Conservation (phyloP, 768 basidiomycete species). For the Glaciozyma antarctica region DNA sequence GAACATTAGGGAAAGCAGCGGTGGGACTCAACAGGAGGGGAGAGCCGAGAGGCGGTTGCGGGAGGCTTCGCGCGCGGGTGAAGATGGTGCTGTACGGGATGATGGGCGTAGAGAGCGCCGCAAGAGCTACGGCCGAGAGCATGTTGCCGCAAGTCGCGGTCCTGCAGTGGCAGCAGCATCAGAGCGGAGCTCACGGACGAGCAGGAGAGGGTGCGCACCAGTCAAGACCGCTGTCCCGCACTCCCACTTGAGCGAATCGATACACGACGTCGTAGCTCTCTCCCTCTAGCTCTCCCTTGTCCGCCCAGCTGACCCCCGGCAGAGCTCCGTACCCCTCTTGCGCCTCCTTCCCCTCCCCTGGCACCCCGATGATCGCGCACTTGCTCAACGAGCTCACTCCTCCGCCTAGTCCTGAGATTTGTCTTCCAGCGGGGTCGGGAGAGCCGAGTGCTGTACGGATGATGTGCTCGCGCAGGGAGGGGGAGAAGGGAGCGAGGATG, state of each 20-base stretch:
- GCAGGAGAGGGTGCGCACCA: constrained; percentile 10
- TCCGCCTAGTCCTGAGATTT: background rate
- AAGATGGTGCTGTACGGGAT: constrained; percentile 27
- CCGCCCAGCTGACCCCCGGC: constrained; percentile 26
- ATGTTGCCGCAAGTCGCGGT: constrained; percentile 29
- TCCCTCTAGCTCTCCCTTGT: constrained; percentile 4
- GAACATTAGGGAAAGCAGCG: too few species aligned
- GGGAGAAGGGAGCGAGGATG: constrained; percentile 12
- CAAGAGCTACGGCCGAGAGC: constrained; percentile 16
- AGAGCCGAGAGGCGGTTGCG: background rate
- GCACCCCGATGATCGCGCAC: constrained; percentile 13
- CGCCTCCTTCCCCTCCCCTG: constrained; percentile 12
- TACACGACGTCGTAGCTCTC: constrained; percentile 24
- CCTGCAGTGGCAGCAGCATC: background rate
- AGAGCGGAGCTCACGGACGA: background rate
- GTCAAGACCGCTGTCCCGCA: constrained; percentile 15
- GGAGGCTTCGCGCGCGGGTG: constrained; percentile 11
- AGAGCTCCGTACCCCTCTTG: constrained; percentile 8
- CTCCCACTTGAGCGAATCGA: constrained; percentile 29
- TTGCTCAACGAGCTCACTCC: constrained; percentile 20
- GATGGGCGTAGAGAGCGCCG: constrained; percentile 2
- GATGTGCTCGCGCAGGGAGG: constrained; percentile 16
- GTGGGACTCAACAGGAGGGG: constrained; percentile 8
- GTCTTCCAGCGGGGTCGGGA: constrained; percentile 21
- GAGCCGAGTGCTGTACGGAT: constrained; percentile 23